Base-by-base conservation (phyloP, 1,284 basidiomycete genomes). In the Cutaneotrichosporon sp. region DNA sequence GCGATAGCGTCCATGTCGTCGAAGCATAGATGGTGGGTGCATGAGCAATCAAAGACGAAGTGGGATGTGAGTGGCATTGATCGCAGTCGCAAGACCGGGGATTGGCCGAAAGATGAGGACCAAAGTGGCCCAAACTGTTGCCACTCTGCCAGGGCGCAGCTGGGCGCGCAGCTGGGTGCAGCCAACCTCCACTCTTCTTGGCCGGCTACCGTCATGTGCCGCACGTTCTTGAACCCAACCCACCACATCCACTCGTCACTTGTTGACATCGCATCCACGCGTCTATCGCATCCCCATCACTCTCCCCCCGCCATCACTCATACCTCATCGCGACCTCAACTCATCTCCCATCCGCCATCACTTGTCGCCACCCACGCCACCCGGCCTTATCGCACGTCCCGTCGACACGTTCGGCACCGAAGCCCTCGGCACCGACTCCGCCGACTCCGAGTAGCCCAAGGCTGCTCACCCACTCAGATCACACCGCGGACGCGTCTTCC, bases 391-490 rank as follows among this genome's bases (percentile, higher is more conserved):
- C 38, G 38, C 18, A n/a, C 38, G 16, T 42, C 18, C 38, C 38
- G 38, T 42, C 38, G 38, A 42, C 33, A 20, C 34, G 51, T 18
- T 53, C 51, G 49, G 27, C 27, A 50, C 49, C 49, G 49, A 50
- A n/a, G n/a, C 49, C 25, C 49, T 31, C 29, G 33, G n/a, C 42
- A 22, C 54, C 25, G 43, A 47, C 29, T 36, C 18, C 49, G 29
- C 16, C 38, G 27, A 27, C 38, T 22, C 38, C 25, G 38, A 42
- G 54, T 45, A 53, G 51, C 51, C 51, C 10, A 9, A 20, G 54
- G 42, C 54, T 55, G 42, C 54, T 45, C 38, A 27, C 22, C 38
- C 27, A 13, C 38, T 55, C 54, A 45, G 38, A 45, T 45, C 43
- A 33, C 42, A 27, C 20, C 38, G 54, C 54, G 38, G 54, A 18